phyloP scores from a whole-genome alignment of 305 asterid species.

The Ruellia speciosa region DNA sequence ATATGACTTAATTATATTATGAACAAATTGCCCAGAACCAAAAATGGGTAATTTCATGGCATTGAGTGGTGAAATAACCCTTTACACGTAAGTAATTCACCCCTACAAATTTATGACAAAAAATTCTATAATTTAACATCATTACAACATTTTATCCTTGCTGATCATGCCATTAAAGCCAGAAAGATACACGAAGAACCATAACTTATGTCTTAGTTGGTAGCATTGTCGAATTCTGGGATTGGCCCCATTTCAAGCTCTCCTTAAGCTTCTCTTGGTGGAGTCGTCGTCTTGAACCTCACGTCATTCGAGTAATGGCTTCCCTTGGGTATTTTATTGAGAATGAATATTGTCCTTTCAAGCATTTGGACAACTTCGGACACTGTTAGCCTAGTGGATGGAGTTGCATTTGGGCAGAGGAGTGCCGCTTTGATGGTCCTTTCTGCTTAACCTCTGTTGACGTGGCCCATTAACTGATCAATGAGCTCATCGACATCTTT shows the following conservation, averaged over 20 bases:
- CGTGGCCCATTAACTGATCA: conserved; percentile 43
- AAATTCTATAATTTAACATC: no score
- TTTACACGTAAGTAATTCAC: no score
- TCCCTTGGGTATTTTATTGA: conserved; percentile 41
- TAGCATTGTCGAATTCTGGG: conserved; percentile 20
- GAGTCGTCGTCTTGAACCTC: conserved; percentile 65
- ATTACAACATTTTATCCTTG: not conserved
- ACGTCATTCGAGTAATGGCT: conserved; percentile 45
- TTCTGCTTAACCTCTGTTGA: conserved; percentile 45
- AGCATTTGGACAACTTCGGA: conserved; percentile 75
- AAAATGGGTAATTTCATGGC: no score
- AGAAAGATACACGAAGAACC: not conserved
- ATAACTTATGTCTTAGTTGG: not conserved
- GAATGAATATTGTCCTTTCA: conserved; percentile 48
- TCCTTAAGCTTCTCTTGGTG: conserved; percentile 36
- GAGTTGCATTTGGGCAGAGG: conserved; percentile 65
- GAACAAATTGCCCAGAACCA: no score
- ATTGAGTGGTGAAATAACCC: no score
- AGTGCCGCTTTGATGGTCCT: conserved; percentile 56
- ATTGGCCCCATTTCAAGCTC: no score
- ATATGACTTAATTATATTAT: no score
- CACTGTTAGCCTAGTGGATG: conserved; percentile 77
- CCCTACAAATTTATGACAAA: no score
- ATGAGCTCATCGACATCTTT: conserved; percentile 44
- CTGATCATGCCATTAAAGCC: not conserved